Evolutionary conservation across 1,284 basidiomycete species (phyloP), one percentile per base, ranked within the genome.

Genomic region (Naganishia cerealis): DNA sequence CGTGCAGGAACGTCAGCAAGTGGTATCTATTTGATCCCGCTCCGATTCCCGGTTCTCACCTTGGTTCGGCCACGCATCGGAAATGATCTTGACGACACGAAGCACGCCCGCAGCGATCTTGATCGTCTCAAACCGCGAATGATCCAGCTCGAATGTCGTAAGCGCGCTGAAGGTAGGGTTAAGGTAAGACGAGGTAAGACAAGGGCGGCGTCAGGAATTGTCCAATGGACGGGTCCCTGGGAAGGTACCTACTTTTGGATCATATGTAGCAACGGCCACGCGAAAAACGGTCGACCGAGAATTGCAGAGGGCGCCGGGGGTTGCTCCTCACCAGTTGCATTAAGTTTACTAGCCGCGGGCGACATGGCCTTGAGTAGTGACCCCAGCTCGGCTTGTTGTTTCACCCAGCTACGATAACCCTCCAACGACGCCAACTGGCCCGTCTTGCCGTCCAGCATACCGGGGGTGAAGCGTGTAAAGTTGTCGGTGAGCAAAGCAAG

Each of bases 31-130:
- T 2, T 33, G 29, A 2, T 33, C 29, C 6, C 6, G 29, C 29
- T 33, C 29, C 29, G n/a, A 24, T 7, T 10, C 21, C 6, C 8
- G 21, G 8, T 1, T 10, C 62, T 39, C 42, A 65, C 62, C 54
- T 46, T 40, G 33, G 26, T 55, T 68, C 12, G 67, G 67, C 67
- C 67, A 69, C 21, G 62, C 39, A 26, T 52, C 33, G 10, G 67
- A 56, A 24, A 69, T 53, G 56, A 38, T 55, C n/a, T 33, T 13
- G 29, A 69, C 52, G 56, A 53, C 50, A 38, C 40, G 42, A 15
- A 66, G 42, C 3, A 69, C 43, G 15, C 39, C 56, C 1, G 55
- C 53, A 38, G 63, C 67, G 50, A 61, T 56, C 36, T 69, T 53
- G 29, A 69, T 63, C 36, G 67, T 63, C 39, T 69, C 57, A 21